A percentile compares a stretch with the other conserved stretches of the same genome.
These are phyloP conservation scores for Xerophyta viscosa DNA, from an alignment of 106 monocot species.

Conservation along the genomic window DNA sequence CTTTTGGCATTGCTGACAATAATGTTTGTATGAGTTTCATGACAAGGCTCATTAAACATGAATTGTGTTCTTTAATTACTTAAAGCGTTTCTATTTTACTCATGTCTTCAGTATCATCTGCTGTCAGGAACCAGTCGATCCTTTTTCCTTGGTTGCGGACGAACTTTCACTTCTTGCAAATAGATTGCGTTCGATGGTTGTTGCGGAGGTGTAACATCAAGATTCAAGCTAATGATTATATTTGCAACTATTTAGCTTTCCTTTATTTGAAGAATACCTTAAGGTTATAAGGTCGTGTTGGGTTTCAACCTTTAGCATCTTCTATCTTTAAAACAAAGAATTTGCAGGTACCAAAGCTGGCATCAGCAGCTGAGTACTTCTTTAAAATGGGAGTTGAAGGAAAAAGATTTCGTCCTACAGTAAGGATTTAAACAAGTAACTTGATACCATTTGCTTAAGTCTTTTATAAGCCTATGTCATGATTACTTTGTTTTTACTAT, in stretches of 20 bases:
- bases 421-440: constrained; percentile 23
- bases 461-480: too few species aligned
- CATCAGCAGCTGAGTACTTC: constrained; percentile 92
- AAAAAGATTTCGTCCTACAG: constrained; percentile 94
- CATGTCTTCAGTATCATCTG: not conserved
- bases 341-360: constrained; percentile 80
- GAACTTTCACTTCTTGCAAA: constrained; percentile 73
- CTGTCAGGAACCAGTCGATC: constrained; percentile 60
- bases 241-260: not conserved
- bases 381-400: constrained; percentile 91
- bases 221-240: not conserved
- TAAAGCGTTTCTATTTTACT: not conserved
- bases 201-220: constrained; percentile 51
- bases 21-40: too few species aligned
- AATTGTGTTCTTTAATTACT: not conserved
- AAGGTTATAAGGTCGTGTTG: not conserved
- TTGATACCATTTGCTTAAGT: not conserved
- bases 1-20: not conserved
- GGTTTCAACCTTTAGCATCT: not conserved
- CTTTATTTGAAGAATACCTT: not conserved
- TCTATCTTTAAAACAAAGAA: not conserved
- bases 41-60: too few species aligned
- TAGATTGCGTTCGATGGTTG: constrained; percentile 73
- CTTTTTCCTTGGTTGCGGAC: constrained; percentile 91
- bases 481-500: too few species aligned